phyloP scores from a whole-genome alignment of 257 asterid species.

The Avicennia marina region DNA sequence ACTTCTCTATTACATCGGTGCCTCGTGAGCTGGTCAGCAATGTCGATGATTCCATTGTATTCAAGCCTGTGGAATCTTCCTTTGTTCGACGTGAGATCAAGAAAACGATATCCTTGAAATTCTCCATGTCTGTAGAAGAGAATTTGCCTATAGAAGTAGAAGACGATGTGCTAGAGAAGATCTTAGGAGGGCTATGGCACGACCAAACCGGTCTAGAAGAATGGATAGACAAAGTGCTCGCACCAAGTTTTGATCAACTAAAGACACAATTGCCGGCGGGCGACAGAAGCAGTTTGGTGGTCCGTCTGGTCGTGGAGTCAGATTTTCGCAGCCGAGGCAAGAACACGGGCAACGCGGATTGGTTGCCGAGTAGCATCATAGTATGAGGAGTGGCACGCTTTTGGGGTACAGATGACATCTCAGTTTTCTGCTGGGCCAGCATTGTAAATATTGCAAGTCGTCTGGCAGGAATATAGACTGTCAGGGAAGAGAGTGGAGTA shows the following conservation, averaged over 20 bases:
- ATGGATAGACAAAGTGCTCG: conserved; percentile 62
- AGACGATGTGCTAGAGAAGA: conserved; percentile 60
- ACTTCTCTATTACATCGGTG: conserved; percentile 47
- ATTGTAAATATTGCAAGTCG: conserved; percentile 48
- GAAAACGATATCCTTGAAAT: conserved; percentile 60
- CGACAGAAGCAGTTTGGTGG: conserved; percentile 18
- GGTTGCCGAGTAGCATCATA: conserved; percentile 64
- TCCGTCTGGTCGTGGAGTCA: conserved; percentile 58
- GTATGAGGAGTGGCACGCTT: conserved; percentile 14
- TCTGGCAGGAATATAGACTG: conserved; percentile 20
- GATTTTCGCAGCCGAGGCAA: conserved; percentile 30
- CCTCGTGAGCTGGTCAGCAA: conserved; percentile 63
- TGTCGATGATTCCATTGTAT: conserved; percentile 67
- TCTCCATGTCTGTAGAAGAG: conserved; percentile 45
- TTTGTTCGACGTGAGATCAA: conserved; percentile 68
- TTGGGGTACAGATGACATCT: conserved; percentile 14
- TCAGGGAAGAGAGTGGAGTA: conserved; percentile 10
- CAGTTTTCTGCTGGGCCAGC: conserved; percentile 27
- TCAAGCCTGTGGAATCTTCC: conserved; percentile 57
- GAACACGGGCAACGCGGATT: conserved; percentile 35
- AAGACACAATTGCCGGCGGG: conserved; percentile 29
- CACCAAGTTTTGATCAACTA: conserved; percentile 54
- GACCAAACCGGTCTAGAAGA: conserved; percentile 51
- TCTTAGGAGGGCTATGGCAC: conserved; percentile 73
- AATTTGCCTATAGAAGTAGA: conserved; percentile 47